Conservation (phyloP, 2,329 filamentous ascomycete genomes). For the Esteya vermicola region DNA sequence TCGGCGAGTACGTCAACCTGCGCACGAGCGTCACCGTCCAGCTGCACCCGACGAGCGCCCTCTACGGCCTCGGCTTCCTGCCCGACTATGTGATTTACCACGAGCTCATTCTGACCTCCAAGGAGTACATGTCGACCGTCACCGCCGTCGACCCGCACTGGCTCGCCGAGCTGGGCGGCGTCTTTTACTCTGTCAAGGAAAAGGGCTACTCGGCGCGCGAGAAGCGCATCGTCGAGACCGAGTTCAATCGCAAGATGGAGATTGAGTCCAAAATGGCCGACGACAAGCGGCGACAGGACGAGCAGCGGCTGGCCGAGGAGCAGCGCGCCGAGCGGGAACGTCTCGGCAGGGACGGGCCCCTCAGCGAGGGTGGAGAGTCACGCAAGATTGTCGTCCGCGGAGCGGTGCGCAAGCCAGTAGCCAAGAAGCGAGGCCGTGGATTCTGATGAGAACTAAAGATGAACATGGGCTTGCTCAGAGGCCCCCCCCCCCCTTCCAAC, state of each 20-base stretch:
- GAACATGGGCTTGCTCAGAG: too few relatives aligned
- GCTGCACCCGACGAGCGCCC: slow-evolving; percentile 81
- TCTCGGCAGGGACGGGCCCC: slow-evolving; percentile 19
- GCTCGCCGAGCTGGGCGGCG: slow-evolving; percentile 89
- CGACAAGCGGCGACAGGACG: slow-evolving; percentile 58
- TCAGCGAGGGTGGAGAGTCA: slow-evolving; percentile 17
- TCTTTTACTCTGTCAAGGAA: slow-evolving; percentile 95
- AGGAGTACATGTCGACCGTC: slow-evolving; percentile 97
- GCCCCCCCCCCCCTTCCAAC: background rate
- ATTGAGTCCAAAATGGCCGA: slow-evolving; percentile 86
- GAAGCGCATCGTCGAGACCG: slow-evolving; percentile 74
- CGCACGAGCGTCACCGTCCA: slow-evolving; percentile 89
- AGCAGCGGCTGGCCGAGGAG: slow-evolving; percentile 34
- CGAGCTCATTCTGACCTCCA: slow-evolving; percentile 89
- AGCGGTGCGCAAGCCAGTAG: slow-evolving; percentile 45
- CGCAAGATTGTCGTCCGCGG: slow-evolving; percentile 50
- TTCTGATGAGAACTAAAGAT: slow-evolving; percentile 27
- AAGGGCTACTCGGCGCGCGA: slow-evolving; percentile 87
- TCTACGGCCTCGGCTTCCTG: slow-evolving; percentile 85
- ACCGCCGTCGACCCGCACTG: slow-evolving; percentile 93
- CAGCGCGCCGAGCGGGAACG: slow-evolving; percentile 32
- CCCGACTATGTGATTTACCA: slow-evolving; percentile 98
- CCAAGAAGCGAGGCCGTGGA: slow-evolving; percentile 40
- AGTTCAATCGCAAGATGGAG: slow-evolving; percentile 87
- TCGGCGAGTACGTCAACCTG: slow-evolving; percentile 94